Evolutionary conservation across 495 filamentous ascomycete genomes (phyloP), one percentile per base, ranked within the genome.

Genomic region (Trichoderma virens): DNA sequence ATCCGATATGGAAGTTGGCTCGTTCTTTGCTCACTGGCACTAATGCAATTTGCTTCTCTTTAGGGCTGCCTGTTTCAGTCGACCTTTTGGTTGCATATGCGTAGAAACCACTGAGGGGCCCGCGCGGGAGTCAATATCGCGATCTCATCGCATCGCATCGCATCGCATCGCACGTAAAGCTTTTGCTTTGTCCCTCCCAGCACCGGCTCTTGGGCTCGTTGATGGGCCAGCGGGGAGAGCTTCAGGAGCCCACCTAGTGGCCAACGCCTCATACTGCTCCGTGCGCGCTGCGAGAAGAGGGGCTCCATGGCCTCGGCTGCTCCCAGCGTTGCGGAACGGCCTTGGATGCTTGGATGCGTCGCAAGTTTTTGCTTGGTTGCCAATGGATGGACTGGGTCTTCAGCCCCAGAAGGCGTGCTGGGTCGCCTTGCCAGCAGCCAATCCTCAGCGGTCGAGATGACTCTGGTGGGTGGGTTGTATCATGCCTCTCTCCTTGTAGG

Each of bases 371-470:
- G n/a, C 45, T 16, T 43, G 13, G 8, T 43, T 13, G 39, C 8
- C 18, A 14, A 14, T 43, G 39, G 16, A 16, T 13, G 23, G 20
- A 23, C n/a, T 6, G n/a, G 8, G 13, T 7, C 11, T 8, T 56
- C 51, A 56, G 51, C 51, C 51, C 51, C 51, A 56, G 51, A 56
- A 56, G 51, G 51, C 51, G 51, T 13, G 25, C 51, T 30, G 23
- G 51, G 51, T 13, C 23, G 25, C 8, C 11, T 56, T 23, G 23
- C 18, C 5, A 18, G 16, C 20, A 27, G 45, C 45, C 51, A 56
- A 56, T 56, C 51, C 25, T 28, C 23, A 56, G 23, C 27, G 11
- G 25, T 28, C 11, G 9, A 13, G 11, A 56, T 56, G 51, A 28
- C 51, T 56, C 27, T 56, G 51, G 25, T 9, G 51, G 51, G 23